These are phyloP conservation scores for Backusella psychrophila DNA, from an alignment of 192 early-diverging fungal genomes.

Conservation along the genomic window DNA sequence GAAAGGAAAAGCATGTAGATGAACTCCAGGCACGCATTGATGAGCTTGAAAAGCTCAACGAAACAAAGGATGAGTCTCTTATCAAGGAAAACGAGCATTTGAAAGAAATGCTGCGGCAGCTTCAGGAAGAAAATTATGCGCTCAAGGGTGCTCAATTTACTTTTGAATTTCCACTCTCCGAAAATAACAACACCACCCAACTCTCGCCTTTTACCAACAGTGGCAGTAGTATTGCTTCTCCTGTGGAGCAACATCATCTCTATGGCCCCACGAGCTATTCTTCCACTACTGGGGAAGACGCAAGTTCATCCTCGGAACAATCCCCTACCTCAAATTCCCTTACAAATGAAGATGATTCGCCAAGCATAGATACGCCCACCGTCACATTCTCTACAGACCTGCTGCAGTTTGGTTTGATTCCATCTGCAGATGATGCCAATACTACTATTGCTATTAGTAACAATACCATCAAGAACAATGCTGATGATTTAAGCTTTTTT, in stretches of 20 bases:
- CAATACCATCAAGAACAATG: not conserved
- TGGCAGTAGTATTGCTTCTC: slow-evolving; percentile 8
- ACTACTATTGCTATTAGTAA: not conserved
- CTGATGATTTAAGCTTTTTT: not conserved
- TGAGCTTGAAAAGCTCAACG: slow-evolving; percentile 59
- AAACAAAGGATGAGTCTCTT: slow-evolving; percentile 45
- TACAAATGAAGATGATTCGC: slow-evolving; percentile 17
- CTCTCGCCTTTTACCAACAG: not conserved
- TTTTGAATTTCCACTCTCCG: slow-evolving; percentile 47
- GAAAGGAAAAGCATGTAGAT: slow-evolving; percentile 81
- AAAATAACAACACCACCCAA: not conserved
- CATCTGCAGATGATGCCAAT: not conserved
- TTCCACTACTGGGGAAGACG: slow-evolving; percentile 1
- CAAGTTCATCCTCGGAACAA: not conserved
- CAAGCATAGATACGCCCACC: slow-evolving; percentile 2
- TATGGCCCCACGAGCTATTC: not conserved
- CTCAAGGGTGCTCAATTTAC: slow-evolving; percentile 56
- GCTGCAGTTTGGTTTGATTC: slow-evolving; percentile 5
- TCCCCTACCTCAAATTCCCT: not conserved
- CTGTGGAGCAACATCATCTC: not conserved
- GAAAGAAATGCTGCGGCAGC: slow-evolving; percentile 49
- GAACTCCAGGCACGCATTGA: slow-evolving; percentile 76
- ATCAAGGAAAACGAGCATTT: slow-evolving; percentile 49
- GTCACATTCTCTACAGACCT: not conserved
- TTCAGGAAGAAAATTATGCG: slow-evolving; percentile 55